Base-by-base conservation (phyloP, 768 basidiomycete species). In the Amanita molliuscula region DNA sequence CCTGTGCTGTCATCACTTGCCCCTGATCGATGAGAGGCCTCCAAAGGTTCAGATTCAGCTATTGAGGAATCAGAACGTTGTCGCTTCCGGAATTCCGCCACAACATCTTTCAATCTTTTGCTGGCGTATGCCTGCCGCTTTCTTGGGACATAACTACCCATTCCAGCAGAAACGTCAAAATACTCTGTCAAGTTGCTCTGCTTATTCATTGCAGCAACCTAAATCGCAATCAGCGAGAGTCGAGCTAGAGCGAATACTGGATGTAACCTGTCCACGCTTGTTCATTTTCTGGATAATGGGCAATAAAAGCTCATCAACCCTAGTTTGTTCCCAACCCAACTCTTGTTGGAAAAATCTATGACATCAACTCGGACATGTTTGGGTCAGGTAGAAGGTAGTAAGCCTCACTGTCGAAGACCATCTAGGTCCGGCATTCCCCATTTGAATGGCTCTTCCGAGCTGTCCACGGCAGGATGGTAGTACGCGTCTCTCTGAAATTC, bases 381-480 rank as follows among this genome's bases (percentile, higher is more conserved):
- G 31, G 15, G 35, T 36, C 8, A 8, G 16, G 15, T 23, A 25
- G 25, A 42, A 28, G 31, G 38, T 41, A 51, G 38, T 41, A 51
- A 46, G 13, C 67, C 80, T 49, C 62, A 94, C 90, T 75, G 66
- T 54, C 93, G 81, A 48, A 99, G 76, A 2, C 84, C 93, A 60
- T 96, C 91, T 1, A 99, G 78, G 62, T 98, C 96, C n/a, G 94
- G 91, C 54, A 93, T 69, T 3, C 90, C 93, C 95, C 95, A 99
- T 58, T 91, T 89, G 64, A 99, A 98, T 0, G 88, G 83, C 54
- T 97, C 94, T 49, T 92, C 84, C 0, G 92, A 95, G 34, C 80
- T 78, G 61, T 97, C 93, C 6, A 95, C 87, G 0, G 83, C 78
- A 0, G 95, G 95, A 59, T 92, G 81, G 60, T 88, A 87, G 65